Evolutionary conservation across 768 basidiomycete species (phyloP).

Genomic region (Mycena floridula): DNA sequence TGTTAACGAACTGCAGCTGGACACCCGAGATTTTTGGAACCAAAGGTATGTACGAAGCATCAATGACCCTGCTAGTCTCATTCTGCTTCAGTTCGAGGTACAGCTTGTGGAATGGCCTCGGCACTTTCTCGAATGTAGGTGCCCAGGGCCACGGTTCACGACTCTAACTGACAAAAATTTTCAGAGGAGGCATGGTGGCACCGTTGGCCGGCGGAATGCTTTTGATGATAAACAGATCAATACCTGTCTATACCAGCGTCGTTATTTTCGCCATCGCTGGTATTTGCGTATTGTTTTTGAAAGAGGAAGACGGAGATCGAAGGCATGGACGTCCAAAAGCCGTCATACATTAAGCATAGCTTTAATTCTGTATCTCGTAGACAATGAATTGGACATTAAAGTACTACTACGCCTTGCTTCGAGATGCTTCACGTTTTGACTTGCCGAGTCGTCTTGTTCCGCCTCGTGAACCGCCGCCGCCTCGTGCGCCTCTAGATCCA

Average conservation of each 20-base stretch:
- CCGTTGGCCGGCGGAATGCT: constrained; percentile 74
- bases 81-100: constrained; percentile 66
- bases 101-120: constrained; percentile 83
- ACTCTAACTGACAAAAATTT: constrained; percentile 2
- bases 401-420: constrained; percentile 25
- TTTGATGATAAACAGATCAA: constrained; percentile 56
- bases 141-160: neutral
- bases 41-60: constrained; percentile 46
- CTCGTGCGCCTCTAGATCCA: no score
- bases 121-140: constrained; percentile 79
- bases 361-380: no score
- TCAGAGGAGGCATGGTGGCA: constrained; percentile 84
- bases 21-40: constrained; percentile 86
- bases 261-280: constrained; percentile 60
- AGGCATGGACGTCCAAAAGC: no score
- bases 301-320: constrained; percentile 41
- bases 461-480: constrained; percentile 16
- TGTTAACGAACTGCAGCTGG: no score
- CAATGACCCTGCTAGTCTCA: no score
- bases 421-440: constrained; percentile 42
- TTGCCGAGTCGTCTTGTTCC: constrained; percentile 53
- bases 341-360: no score
- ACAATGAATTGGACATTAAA: no score
- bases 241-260: constrained; percentile 76
- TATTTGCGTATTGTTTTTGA: constrained; percentile 52